Percentiles rank a stretch among this genome's conserved stretches.
phyloP scores from a whole-genome alignment of 2,329 filamentous ascomycete species.

The Colletotrichum sp. region DNA sequence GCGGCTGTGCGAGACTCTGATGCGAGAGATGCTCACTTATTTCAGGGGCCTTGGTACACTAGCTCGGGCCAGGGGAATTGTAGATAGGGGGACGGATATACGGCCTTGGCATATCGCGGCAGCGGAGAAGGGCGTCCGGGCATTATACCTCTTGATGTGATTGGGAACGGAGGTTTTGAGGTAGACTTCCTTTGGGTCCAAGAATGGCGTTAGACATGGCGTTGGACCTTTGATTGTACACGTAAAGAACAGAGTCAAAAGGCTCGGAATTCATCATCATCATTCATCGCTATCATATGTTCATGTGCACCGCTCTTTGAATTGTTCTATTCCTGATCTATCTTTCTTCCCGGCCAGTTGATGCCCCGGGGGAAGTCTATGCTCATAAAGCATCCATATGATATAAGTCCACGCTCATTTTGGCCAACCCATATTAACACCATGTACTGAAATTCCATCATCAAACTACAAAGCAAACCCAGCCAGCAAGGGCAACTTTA shows the following conservation, averaged over 20 bases:
- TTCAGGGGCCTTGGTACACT: conserved; percentile 74
- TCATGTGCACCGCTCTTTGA: neutral
- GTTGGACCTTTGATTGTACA: neutral
- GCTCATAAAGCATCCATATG: neutral
- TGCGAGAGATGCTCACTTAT: conserved; percentile 73
- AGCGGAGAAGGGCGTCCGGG: conserved; percentile 71
- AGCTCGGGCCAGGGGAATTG: conserved; percentile 68
- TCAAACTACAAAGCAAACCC: neutral
- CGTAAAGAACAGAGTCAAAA: neutral
- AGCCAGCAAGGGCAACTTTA: neutral
- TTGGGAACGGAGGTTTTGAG: neutral
- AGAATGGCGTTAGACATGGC: neutral
- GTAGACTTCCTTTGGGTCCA: neutral
- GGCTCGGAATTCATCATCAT: neutral
- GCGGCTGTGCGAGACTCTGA: conserved; percentile 64
- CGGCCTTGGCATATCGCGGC: conserved; percentile 80
- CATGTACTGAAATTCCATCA: neutral
- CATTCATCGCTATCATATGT: neutral
- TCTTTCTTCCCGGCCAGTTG: neutral
- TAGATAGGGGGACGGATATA: conserved; percentile 63
- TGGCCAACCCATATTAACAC: neutral
- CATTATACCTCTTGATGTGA: conserved; percentile 69
- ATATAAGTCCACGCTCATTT: neutral
- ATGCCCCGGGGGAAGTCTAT: neutral
- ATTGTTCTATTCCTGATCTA: neutral